A percentile compares a stretch with the other conserved stretches of the same genome.
These are phyloP conservation scores for Diutina pseudorugosa DNA, from an alignment of 1,139 yeast species.

Conservation along the genomic window DNA sequence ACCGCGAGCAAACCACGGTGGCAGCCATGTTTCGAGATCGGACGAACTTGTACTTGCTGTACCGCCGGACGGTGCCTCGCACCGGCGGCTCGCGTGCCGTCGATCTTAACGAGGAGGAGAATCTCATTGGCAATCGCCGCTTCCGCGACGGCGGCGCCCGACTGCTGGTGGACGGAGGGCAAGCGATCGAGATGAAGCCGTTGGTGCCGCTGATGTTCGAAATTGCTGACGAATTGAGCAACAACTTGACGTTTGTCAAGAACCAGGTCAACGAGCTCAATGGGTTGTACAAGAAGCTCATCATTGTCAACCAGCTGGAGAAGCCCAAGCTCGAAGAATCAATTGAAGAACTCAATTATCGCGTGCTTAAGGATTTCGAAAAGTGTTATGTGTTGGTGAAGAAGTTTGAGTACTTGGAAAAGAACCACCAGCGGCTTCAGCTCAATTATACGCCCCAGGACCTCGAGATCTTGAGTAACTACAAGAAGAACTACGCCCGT, in stretches of 20 bases:
- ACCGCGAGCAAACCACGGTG: neutral
- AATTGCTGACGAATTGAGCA: slow-evolving; percentile 61
- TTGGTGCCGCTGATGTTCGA: slow-evolving; percentile 76
- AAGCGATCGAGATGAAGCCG: slow-evolving; percentile 31
- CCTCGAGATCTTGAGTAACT: slow-evolving; percentile 57
- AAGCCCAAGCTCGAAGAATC: slow-evolving; percentile 52
- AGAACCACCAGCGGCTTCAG: slow-evolving; percentile 22
- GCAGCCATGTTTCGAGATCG: slow-evolving; percentile 60
- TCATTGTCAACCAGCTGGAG: slow-evolving; percentile 80
- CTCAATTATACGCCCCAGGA: slow-evolving; percentile 36
- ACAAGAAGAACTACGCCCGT: slow-evolving; percentile 74
- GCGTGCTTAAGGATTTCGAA: slow-evolving; percentile 64
- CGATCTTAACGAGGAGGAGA: slow-evolving; percentile 43
- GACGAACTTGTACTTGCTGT: slow-evolving; percentile 58
- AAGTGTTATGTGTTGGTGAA: slow-evolving; percentile 67
- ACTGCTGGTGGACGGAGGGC: neutral
- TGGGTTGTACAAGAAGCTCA: slow-evolving; percentile 63
- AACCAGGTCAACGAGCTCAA: slow-evolving; percentile 44
- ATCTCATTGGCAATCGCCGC: slow-evolving; percentile 22
- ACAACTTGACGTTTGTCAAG: slow-evolving; percentile 36
- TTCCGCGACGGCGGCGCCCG: slow-evolving; percentile 11
- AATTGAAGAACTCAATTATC: slow-evolving; percentile 66
- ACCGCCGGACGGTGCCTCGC: slow-evolving; percentile 61
- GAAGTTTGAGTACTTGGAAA: slow-evolving; percentile 42
- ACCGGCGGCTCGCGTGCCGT: slow-evolving; percentile 16